phyloP scores from a whole-genome alignment of 306 rosid genomes.

The Geum urbanum region DNA sequence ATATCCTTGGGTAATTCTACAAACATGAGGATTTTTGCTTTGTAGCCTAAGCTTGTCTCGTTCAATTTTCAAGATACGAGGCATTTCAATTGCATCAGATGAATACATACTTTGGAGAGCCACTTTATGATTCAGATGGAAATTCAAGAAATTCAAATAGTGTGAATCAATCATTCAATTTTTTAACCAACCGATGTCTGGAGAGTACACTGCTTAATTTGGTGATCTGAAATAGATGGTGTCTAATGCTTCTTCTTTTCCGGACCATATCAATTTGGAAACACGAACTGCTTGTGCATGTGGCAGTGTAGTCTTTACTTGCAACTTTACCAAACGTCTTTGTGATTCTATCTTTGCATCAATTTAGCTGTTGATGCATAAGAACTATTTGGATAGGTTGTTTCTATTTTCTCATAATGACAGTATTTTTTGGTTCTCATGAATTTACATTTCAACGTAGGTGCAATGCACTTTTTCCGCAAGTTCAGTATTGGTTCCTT shows the following conservation, averaged over 20 bases:
- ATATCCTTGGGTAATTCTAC: constrained; percentile 68
- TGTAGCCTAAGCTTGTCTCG: not conserved
- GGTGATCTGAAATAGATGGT: not conserved
- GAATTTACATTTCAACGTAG: constrained; percentile 36
- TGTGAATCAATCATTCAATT: not conserved
- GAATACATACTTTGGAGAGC: not conserved
- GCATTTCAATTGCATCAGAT: not conserved
- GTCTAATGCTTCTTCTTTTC: not conserved
- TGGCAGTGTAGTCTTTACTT: not conserved
- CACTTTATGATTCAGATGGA: not conserved
- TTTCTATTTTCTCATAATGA: not conserved
- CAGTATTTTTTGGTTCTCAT: constrained; percentile 14
- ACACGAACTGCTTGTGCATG: not conserved
- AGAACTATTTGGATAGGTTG: not conserved
- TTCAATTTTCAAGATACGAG: not conserved
- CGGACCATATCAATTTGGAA: not conserved
- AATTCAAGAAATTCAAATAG: not conserved
- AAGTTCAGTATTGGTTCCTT: constrained; percentile 76
- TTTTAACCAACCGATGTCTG: not conserved
- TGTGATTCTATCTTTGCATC: not conserved
- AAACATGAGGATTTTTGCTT: constrained; percentile 1
- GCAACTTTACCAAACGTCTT: not conserved
- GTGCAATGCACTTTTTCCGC: constrained; percentile 80
- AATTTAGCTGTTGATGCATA: not conserved
- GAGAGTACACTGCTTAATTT: not conserved